These are phyloP conservation scores for Calocybe gangraenosa DNA, from an alignment of 768 basidiomycete species.

Conservation along the genomic window DNA sequence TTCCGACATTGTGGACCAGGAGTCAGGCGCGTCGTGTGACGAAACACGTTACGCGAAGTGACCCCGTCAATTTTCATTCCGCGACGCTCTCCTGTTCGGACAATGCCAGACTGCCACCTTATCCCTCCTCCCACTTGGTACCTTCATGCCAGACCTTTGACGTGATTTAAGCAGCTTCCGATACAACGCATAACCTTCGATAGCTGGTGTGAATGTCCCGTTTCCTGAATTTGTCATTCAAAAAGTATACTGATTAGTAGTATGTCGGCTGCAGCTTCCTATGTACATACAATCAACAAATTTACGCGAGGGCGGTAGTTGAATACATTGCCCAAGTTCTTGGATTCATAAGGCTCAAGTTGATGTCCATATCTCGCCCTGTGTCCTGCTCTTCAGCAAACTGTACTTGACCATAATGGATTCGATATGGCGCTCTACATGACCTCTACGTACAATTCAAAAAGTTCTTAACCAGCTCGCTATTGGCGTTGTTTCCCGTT, in stretches of 20 bases:
- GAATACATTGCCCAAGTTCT: too few species aligned
- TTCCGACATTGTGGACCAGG: conserved; percentile 6
- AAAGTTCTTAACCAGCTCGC: neutral
- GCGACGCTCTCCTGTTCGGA: conserved; percentile 4
- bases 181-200: neutral
- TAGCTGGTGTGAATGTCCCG: neutral
- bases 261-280: too few species aligned
- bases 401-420: too few species aligned
- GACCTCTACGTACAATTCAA: too few species aligned
- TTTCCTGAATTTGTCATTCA: neutral
- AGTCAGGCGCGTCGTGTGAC: conserved; percentile 12
- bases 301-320: too few species aligned
- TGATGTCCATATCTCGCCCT: too few species aligned
- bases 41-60: conserved; percentile 8
- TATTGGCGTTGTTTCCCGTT: neutral
- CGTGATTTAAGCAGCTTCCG: conserved; percentile 1
- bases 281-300: too few species aligned
- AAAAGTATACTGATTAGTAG: neutral
- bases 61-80: conserved; percentile 1
- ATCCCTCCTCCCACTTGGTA: neutral
- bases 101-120: conserved; percentile 5
- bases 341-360: too few species aligned
- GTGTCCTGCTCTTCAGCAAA: too few species aligned
- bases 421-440: too few species aligned
- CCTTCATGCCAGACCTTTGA: conserved; percentile 4